Conservation (phyloP, 495 filamentous ascomycete species). For the Penicillium flavigenum region DNA sequence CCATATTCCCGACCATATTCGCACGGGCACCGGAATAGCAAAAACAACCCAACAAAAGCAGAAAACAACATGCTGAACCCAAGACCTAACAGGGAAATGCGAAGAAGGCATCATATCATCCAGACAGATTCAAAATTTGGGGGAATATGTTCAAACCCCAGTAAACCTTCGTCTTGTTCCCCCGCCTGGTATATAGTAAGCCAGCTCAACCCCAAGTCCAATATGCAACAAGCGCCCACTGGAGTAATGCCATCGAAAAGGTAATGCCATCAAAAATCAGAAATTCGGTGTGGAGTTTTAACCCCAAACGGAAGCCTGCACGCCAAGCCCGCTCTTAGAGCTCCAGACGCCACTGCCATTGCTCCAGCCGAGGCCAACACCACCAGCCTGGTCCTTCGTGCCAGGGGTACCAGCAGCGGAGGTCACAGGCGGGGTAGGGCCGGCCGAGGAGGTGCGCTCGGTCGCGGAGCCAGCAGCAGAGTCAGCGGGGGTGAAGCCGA, state of each 20-base stretch:
- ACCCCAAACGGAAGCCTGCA: conserved; percentile 77
- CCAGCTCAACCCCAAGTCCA: conserved; percentile 10
- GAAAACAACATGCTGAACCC: conserved; percentile 5
- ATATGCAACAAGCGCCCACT: conserved; percentile 5
- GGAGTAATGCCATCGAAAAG: conserved; percentile 2
- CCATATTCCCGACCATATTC: conserved; percentile 22
- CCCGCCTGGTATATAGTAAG: background rate
- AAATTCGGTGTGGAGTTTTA: conserved; percentile 35
- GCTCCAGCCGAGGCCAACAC: conserved; percentile 66
- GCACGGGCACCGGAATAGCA: conserved; percentile 4
- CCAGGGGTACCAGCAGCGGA: conserved; percentile 27
- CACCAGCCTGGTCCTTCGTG: conserved; percentile 49
- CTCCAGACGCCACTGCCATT: conserved; percentile 73
- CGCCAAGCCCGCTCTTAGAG: conserved; percentile 65
- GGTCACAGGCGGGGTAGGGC: conserved; percentile 56
- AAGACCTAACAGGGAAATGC: background rate
- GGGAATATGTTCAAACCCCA: background rate
- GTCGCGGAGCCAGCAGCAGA: conserved; percentile 41
- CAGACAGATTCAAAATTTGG: conserved; percentile 1
- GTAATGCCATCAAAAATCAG: background rate
- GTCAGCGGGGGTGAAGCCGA: conserved; percentile 66
- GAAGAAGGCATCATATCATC: conserved; percentile 3
- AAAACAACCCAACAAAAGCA: conserved; percentile 2
- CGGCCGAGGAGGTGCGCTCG: conserved; percentile 61
- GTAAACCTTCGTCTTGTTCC: background rate